Percentiles rank a stretch among this genome's conserved stretches.
phyloP scores from a whole-genome alignment of 139 green algal species.

The Coelastrella sp. region DNA sequence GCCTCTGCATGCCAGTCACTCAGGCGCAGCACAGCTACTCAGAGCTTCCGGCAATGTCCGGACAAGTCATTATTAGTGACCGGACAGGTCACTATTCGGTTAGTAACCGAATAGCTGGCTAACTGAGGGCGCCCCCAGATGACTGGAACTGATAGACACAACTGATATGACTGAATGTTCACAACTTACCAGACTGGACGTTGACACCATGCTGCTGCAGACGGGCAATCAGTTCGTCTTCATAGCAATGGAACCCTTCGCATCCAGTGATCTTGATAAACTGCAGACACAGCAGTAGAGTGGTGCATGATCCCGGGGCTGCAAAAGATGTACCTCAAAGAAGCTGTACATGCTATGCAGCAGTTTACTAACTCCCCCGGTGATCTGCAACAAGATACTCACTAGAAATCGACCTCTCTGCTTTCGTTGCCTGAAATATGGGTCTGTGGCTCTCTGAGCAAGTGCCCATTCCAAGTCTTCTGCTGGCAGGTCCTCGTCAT shows the following conservation, averaged over 20 bases:
- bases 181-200: too few relatives aligned
- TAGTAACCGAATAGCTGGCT: too few relatives aligned
- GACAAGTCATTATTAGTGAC: too few relatives aligned
- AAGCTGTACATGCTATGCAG: not conserved
- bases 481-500: not conserved
- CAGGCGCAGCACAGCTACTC: too few relatives aligned
- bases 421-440: not conserved
- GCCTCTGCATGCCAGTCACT: too few relatives aligned
- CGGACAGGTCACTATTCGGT: too few relatives aligned
- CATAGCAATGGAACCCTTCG: not conserved
- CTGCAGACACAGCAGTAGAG: too few relatives aligned
- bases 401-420: not conserved
- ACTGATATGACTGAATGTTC: too few relatives aligned
- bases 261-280: not conserved
- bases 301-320: too few relatives aligned
- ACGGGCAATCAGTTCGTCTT: not conserved
- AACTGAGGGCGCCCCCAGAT: too few relatives aligned
- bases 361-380: not conserved
- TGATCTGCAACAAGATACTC: not conserved
- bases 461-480: not conserved
- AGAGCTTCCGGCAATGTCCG: too few relatives aligned
- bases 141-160: too few relatives aligned
- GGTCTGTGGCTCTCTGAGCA: not conserved
- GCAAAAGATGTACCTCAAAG: not conserved
- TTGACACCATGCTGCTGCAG: not conserved